phyloP scores from a whole-genome alignment of 2,329 filamentous ascomycete genomes.

The Arthroderma sp. region DNA sequence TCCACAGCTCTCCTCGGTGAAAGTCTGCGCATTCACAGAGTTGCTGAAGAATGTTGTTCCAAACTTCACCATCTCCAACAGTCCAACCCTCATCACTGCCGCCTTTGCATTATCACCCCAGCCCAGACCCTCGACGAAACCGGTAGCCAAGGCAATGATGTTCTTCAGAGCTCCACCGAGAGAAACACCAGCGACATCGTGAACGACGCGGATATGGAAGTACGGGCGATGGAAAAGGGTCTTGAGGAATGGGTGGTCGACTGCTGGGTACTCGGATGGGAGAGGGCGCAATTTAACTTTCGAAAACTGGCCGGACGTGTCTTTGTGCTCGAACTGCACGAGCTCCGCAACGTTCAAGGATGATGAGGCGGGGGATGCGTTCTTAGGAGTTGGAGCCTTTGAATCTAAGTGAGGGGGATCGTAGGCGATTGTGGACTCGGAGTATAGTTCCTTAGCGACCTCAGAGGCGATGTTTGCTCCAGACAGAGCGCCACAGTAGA shows the following conservation, averaged over 20 bases:
- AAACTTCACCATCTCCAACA: conserved; percentile 94
- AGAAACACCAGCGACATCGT: conserved; percentile 92
- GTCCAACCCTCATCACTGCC: conserved; percentile 91
- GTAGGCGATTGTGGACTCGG: conserved; percentile 92
- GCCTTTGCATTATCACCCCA: conserved; percentile 99
- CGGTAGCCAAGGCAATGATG: conserved; percentile 83
- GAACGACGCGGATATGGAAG: conserved; percentile 90
- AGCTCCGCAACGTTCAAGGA: conserved; percentile 31
- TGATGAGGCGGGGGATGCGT: conserved; percentile 39
- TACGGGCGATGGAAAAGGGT: conserved; percentile 89
- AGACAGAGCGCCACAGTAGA: conserved; percentile 91
- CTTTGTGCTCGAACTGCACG: conserved; percentile 48
- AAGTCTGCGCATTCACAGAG: conserved; percentile 67
- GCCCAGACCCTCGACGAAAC: conserved; percentile 86
- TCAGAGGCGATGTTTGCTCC: conserved; percentile 94
- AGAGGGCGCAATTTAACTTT: conserved; percentile 61
- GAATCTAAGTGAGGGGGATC: conserved; percentile 84
- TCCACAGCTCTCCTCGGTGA: conserved; percentile 92
- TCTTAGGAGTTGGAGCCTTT: conserved; percentile 51
- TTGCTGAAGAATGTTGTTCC: conserved; percentile 85
- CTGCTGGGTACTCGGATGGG: conserved; percentile 67
- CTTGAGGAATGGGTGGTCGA: conserved; percentile 73
- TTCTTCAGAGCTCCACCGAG: conserved; percentile 94
- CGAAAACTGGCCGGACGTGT: conserved; percentile 52
- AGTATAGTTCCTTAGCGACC: conserved; percentile 91